Evolutionary conservation across 768 basidiomycete genomes (phyloP).

Genomic region (Dentipellis fragilis): DNA sequence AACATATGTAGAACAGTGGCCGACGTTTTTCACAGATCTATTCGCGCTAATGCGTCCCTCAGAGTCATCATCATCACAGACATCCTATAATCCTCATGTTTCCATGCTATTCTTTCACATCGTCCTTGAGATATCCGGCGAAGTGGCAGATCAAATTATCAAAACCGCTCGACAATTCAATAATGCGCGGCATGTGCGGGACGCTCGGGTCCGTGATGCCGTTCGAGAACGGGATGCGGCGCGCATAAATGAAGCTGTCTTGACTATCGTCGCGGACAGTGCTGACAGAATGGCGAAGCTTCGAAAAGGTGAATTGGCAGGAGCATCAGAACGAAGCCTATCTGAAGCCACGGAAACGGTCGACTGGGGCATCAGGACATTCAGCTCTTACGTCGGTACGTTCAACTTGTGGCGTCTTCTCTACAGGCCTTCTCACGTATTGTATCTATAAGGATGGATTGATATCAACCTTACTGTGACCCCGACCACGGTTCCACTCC

Average conservation of each 20-base stretch:
- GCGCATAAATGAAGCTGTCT: constrained; percentile 75
- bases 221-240: constrained; percentile 86
- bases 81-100: constrained; percentile 72
- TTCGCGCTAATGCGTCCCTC: constrained; percentile 62
- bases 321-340: constrained; percentile 40
- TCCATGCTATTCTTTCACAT: constrained; percentile 86
- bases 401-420: constrained; percentile 13
- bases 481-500: constrained; percentile 72
- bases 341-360: constrained; percentile 65
- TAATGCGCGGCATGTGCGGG: constrained; percentile 63
- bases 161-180: constrained; percentile 76
- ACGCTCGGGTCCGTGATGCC: constrained; percentile 78
- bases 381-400: constrained; percentile 91
- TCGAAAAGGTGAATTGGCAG: constrained; percentile 34
- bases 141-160: constrained; percentile 93
- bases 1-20: constrained; percentile 81
- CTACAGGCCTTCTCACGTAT: background rate
- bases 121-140: constrained; percentile 89
- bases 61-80: constrained; percentile 37
- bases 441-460: constrained; percentile 69
- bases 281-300: constrained; percentile 45
- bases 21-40: constrained; percentile 72
- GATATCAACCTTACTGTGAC: constrained; percentile 96
- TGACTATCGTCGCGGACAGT: constrained; percentile 71
- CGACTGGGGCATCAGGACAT: constrained; percentile 87